Evolutionary conservation across 768 basidiomycete genomes (phyloP).

Genomic region (Lentinula boryana): DNA sequence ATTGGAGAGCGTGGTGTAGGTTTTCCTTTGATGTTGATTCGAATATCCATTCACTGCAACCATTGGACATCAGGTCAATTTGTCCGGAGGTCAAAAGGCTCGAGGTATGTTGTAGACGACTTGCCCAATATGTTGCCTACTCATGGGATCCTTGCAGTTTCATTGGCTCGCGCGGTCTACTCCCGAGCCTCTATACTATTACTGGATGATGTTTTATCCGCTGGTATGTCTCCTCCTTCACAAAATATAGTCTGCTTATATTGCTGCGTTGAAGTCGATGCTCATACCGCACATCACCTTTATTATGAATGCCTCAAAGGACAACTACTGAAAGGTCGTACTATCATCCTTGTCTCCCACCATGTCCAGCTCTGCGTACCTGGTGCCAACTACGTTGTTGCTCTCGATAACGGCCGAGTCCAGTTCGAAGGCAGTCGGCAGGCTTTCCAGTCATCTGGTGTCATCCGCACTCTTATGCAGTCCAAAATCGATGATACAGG

Average conservation of each 20-base stretch:
- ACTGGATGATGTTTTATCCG: conserved; percentile 75
- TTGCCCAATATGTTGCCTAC: conserved; percentile 1
- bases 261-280: conserved; percentile 54
- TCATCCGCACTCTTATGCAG: conserved; percentile 63
- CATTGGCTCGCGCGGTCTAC: conserved; percentile 82
- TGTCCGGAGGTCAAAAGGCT: conserved; percentile 60
- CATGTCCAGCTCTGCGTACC: conserved; percentile 86
- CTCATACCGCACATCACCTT: conserved; percentile 88
- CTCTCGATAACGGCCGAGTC: conserved; percentile 77
- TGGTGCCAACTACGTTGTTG: conserved; percentile 76
- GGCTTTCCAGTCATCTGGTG: conserved; percentile 59
- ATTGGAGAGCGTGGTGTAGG: conserved; percentile 83
- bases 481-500: conserved; percentile 29
- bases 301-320: conserved; percentile 82
- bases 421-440: conserved; percentile 64
- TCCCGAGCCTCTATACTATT: conserved; percentile 78
- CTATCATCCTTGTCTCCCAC: conserved; percentile 90
- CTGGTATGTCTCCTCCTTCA: conserved; percentile 26
- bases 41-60: conserved; percentile 30
- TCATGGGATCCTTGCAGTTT: conserved; percentile 34
- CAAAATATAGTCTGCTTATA: not conserved
- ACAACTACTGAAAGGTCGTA: conserved; percentile 72
- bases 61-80: conserved; percentile 14
- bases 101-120: conserved; percentile 34
- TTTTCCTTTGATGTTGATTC: conserved; percentile 36